phyloP scores from a whole-genome alignment of 768 basidiomycete genomes.

The Lentinula detonsa region DNA sequence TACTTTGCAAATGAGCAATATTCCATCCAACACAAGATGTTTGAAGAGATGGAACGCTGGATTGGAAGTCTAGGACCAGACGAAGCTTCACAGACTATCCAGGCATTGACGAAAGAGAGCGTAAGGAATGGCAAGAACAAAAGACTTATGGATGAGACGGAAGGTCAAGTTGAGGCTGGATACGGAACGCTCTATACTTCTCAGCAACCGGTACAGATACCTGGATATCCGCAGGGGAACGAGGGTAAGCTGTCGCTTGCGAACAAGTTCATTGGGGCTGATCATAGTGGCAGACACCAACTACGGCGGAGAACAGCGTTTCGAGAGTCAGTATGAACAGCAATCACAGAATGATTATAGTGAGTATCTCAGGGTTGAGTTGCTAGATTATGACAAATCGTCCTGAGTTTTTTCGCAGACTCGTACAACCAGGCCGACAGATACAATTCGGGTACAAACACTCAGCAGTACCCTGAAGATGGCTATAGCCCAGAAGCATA shows the following conservation, averaged over 20 bases:
- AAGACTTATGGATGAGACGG: slow-evolving; percentile 42
- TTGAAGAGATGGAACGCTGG: slow-evolving; percentile 49
- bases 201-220: background rate
- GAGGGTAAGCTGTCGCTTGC: background rate
- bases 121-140: slow-evolving; percentile 54
- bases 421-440: background rate
- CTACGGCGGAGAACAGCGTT: slow-evolving; percentile 1
- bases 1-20: slow-evolving; percentile 52
- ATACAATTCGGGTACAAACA: background rate
- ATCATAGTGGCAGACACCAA: background rate
- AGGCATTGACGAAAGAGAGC: slow-evolving; percentile 52
- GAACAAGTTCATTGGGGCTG: background rate
- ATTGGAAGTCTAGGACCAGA: slow-evolving; percentile 38
- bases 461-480: background rate
- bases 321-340: background rate
- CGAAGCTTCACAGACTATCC: slow-evolving; percentile 36
- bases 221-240: slow-evolving; percentile 2
- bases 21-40: slow-evolving; percentile 55
- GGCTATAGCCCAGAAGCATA: background rate
- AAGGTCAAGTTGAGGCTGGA: slow-evolving; percentile 29
- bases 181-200: slow-evolving; percentile 23
- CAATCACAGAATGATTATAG: background rate
- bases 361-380: background rate
- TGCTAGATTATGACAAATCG: background rate
- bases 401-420: background rate